phyloP scores from a whole-genome alignment of 1,284 basidiomycete genomes.

The Ceratobasidium sp. region DNA sequence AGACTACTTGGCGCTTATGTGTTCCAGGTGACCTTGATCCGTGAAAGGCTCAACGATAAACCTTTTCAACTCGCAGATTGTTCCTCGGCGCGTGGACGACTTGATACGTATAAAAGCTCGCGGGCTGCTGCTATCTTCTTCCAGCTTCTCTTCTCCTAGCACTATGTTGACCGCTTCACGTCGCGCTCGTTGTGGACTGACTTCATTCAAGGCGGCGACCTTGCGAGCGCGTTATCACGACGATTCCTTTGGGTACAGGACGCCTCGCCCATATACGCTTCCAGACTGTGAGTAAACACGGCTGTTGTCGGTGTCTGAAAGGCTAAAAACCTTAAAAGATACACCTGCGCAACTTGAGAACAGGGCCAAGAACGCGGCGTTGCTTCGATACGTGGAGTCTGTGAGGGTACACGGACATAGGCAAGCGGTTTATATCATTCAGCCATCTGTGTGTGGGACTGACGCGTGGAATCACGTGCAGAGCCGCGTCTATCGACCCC shows the following conservation, averaged over 20 bases:
- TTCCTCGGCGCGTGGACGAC: not conserved
- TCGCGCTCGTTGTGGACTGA: conserved; percentile 24
- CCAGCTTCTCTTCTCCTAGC: conserved; percentile 6
- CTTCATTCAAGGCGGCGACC: conserved; percentile 29
- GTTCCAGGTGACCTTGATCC: conserved; percentile 41
- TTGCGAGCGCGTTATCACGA: conserved; percentile 71
- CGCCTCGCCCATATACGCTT: conserved; percentile 71
- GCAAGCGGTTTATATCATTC: conserved; percentile 5
- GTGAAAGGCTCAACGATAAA: not conserved
- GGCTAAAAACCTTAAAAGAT: conserved; percentile 63
- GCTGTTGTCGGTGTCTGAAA: conserved; percentile 18
- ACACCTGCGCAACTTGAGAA: conserved; percentile 81
- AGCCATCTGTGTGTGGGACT: conserved; percentile 8
- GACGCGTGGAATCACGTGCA: conserved; percentile 67
- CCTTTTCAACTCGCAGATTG: conserved; percentile 1
- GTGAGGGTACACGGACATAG: conserved; percentile 67
- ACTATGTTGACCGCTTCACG: conserved; percentile 35
- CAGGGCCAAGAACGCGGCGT: conserved; percentile 77
- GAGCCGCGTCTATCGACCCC: conserved; percentile 87
- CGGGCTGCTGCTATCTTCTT: conserved; percentile 1
- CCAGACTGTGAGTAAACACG: conserved; percentile 75
- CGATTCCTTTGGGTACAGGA: conserved; percentile 84
- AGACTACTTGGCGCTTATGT: not conserved
- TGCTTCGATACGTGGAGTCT: conserved; percentile 89
- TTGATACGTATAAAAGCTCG: not conserved